Evolutionary conservation across 768 basidiomycete genomes (phyloP).

Genomic region (Tricholoma saponaceum): DNA sequence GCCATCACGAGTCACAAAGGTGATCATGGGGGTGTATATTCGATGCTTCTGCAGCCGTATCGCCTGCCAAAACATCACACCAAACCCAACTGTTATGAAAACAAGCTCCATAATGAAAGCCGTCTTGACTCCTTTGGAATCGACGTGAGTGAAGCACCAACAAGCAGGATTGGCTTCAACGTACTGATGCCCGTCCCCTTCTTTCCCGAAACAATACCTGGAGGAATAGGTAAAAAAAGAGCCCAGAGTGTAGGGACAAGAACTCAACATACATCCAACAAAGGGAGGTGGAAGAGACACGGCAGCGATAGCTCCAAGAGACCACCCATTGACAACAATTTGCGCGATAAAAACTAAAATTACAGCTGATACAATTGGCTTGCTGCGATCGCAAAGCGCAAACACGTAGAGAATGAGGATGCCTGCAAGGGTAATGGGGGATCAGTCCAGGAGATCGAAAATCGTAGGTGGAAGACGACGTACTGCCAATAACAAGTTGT

Average conservation of each 20-base stretch:
- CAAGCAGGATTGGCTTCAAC: no score
- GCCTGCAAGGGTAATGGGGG: no score
- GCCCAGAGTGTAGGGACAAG: no score
- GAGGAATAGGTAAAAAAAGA: no score
- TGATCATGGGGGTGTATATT: slow-evolving; percentile 10
- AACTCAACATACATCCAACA: slow-evolving; percentile 7
- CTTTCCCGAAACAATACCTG: no score
- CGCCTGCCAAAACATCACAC: slow-evolving; percentile 14
- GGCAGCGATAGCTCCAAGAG: slow-evolving; percentile 9
- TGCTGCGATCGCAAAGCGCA: no score
- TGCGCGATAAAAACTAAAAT: slow-evolving; percentile 4
- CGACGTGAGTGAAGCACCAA: no score
- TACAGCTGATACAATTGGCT: neutral
- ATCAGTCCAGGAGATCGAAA: no score
- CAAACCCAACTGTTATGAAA: slow-evolving; percentile 12
- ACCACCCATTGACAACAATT: slow-evolving; percentile 12
- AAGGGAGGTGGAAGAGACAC: slow-evolving; percentile 9
- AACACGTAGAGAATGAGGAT: no score
- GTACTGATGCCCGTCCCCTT: no score
- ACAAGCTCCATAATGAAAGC: slow-evolving; percentile 14
- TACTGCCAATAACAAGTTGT: slow-evolving; percentile 10
- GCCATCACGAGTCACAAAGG: slow-evolving; percentile 10
- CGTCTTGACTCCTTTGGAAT: slow-evolving; percentile 6
- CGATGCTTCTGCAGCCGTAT: slow-evolving; percentile 2
- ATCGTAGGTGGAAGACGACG: neutral